These are phyloP conservation scores for Jamesozyma spencerorum DNA, from an alignment of 805 yeast genomes.

Conservation along the genomic window DNA sequence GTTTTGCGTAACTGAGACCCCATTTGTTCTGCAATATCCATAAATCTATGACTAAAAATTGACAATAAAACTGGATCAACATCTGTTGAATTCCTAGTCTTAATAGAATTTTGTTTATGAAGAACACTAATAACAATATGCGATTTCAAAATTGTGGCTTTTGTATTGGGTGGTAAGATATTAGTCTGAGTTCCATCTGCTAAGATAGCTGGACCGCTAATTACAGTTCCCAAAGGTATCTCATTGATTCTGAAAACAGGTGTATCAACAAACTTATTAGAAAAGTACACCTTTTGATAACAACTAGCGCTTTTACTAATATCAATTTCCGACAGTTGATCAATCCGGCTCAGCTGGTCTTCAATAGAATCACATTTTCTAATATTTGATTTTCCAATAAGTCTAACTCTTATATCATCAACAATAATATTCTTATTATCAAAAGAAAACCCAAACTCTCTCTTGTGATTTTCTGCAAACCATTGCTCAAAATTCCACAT, in stretches of 20 bases:
- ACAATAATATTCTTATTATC: slow-evolving; percentile 50
- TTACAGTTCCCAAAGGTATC: slow-evolving; percentile 41
- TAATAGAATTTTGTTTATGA: slow-evolving; percentile 7
- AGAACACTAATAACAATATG: slow-evolving; percentile 45
- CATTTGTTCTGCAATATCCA: slow-evolving; percentile 91
- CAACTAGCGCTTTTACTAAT: slow-evolving; percentile 25
- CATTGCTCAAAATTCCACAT: slow-evolving; percentile 32
- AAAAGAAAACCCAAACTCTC: slow-evolving; percentile 67
- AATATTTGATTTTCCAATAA: slow-evolving; percentile 50
- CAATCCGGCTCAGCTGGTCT: slow-evolving; percentile 40
- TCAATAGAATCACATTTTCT: slow-evolving; percentile 39
- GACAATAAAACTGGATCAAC: slow-evolving; percentile 67
- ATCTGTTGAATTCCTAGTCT: slow-evolving; percentile 8
- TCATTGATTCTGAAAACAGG: slow-evolving; percentile 49
- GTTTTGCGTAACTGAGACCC: slow-evolving; percentile 73
- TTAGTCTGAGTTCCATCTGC: slow-evolving; percentile 79
- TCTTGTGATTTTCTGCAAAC: slow-evolving; percentile 48
- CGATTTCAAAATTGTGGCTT: slow-evolving; percentile 47
- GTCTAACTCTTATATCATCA: slow-evolving; percentile 68
- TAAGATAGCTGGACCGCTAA: slow-evolving; percentile 66
- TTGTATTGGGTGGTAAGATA: slow-evolving; percentile 53
- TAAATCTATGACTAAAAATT: slow-evolving; percentile 73
- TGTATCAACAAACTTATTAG: slow-evolving; percentile 39
- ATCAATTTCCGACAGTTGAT: slow-evolving; percentile 18
- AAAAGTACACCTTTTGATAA: slow-evolving; percentile 48